phyloP scores from a whole-genome alignment of 768 basidiomycete species.

The Rhizopogon vesiculosus region DNA sequence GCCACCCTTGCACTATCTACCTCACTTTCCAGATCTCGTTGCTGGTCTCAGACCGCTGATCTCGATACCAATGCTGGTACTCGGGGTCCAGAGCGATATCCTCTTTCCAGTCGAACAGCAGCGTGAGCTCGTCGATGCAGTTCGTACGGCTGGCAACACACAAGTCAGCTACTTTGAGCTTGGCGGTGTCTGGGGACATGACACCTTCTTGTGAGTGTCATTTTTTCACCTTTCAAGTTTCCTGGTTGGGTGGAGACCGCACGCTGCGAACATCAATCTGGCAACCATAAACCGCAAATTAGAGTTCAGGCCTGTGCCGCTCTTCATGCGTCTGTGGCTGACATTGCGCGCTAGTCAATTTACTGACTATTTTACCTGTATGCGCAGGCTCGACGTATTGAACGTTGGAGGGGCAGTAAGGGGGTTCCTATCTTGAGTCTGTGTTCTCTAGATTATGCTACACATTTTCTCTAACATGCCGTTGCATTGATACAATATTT shows the following conservation, averaged over 20 bases:
- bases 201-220: slow-evolving; percentile 82
- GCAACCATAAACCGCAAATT: not conserved
- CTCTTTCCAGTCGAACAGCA: slow-evolving; percentile 98
- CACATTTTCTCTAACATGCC: not conserved
- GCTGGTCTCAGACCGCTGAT: slow-evolving; percentile 71
- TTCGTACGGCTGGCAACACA: slow-evolving; percentile 85
- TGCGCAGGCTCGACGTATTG: slow-evolving; percentile 67
- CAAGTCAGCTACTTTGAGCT: slow-evolving; percentile 94
- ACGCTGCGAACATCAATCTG: not conserved
- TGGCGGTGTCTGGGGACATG: slow-evolving; percentile 99
- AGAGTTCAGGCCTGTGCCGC: not conserved
- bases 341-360: not conserved
- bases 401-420: slow-evolving; percentile 91
- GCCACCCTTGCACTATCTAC: slow-evolving; percentile 66
- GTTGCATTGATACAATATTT: not conserved
- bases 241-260: not conserved
- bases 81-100: slow-evolving; percentile 96
- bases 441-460: not conserved
- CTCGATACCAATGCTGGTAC: slow-evolving; percentile 75
- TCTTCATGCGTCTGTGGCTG: not conserved
- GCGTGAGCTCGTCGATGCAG: slow-evolving; percentile 87
- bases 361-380: not conserved
- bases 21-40: slow-evolving; percentile 73
- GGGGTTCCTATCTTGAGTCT: slow-evolving; percentile 67
- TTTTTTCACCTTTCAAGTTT: slow-evolving; percentile 1